A percentile compares a stretch with the other conserved stretches of the same genome.
Conservation (phyloP, 2,329 filamentous ascomycete species). For the Paraphaeosphaeria sporulosa region DNA sequence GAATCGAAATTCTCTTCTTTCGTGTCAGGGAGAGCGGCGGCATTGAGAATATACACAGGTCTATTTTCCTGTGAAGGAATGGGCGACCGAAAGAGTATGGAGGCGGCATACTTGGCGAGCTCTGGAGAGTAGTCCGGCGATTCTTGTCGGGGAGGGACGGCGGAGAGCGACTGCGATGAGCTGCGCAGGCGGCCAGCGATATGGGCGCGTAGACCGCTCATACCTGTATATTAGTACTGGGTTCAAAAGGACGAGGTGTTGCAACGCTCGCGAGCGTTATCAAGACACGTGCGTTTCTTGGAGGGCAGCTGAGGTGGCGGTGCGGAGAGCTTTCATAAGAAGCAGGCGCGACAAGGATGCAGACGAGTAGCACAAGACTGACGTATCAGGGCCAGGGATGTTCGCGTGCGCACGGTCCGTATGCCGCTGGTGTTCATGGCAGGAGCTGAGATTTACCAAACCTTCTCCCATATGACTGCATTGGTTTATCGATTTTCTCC, state of each 20-base stretch:
- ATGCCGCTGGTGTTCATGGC: no score
- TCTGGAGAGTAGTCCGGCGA: conserved; percentile 57
- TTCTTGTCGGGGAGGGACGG: conserved; percentile 55
- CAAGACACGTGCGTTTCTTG: conserved; percentile 5
- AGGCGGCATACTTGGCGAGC: conserved; percentile 59
- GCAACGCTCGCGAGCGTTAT: conserved; percentile 1
- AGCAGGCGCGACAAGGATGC: conserved; percentile 6
- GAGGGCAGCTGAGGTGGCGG: conserved; percentile 13
- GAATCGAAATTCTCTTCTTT: conserved; percentile 62
- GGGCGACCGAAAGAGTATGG: conserved; percentile 63
- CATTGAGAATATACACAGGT: conserved; percentile 63
- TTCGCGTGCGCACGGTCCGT: conserved; percentile 6
- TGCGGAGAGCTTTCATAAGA: conserved; percentile 5
- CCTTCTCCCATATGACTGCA: not conserved
- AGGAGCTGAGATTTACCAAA: not conserved
- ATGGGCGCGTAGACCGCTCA: conserved; percentile 49
- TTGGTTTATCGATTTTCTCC: not conserved
- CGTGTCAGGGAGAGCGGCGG: conserved; percentile 64
- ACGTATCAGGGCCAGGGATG: not conserved
- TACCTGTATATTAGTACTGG: conserved; percentile 25
- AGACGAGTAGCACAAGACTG: conserved; percentile 1
- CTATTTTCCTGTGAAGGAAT: conserved; percentile 58
- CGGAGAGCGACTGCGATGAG: conserved; percentile 58
- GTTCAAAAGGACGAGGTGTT: conserved; percentile 5
- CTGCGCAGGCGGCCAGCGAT: conserved; percentile 49